phyloP scores from a whole-genome alignment of 345 rosid species.

The Chamaenerion angustifolium region DNA sequence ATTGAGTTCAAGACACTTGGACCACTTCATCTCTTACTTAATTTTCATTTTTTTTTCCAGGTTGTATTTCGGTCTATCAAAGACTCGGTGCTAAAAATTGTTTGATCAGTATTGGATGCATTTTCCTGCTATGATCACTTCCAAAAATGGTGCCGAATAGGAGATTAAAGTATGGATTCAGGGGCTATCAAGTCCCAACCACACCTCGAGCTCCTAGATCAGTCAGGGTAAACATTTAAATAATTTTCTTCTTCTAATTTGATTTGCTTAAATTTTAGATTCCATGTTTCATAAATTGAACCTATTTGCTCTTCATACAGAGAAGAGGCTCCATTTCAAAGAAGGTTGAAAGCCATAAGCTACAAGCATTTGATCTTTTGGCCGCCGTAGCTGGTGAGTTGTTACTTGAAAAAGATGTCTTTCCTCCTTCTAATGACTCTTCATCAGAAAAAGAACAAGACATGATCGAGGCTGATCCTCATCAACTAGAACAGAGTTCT shows the following conservation, averaged over 20 bases:
- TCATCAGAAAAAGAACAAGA: constrained; percentile 20
- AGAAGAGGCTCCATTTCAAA: constrained; percentile 37
- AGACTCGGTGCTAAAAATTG: background rate
- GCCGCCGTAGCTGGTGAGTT: constrained; percentile 87
- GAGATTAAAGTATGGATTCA: constrained; percentile 76
- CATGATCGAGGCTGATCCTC: constrained; percentile 15
- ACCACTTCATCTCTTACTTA: too few relatives aligned
- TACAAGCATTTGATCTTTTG: constrained; percentile 65
- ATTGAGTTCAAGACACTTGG: too few relatives aligned
- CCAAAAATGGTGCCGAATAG: constrained; percentile 66
- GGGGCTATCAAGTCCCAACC: constrained; percentile 74
- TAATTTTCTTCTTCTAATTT: background rate
- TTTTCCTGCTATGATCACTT: constrained; percentile 31
- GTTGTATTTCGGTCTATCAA: constrained; percentile 4
- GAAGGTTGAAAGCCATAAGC: constrained; percentile 28
- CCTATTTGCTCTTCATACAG: constrained; percentile 16
- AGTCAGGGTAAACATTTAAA: constrained; percentile 41
- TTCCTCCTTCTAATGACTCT: constrained; percentile 21
- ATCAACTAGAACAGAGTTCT: constrained; percentile 19
- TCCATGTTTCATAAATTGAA: background rate
- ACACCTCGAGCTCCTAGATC: constrained; percentile 86
- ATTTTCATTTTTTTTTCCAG: background rate
- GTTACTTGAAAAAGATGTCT: constrained; percentile 28
- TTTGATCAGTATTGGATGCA: constrained; percentile 14
- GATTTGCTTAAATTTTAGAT: background rate